Base-by-base conservation (phyloP, 768 basidiomycete genomes). In the Leccinum fibrillosum region DNA sequence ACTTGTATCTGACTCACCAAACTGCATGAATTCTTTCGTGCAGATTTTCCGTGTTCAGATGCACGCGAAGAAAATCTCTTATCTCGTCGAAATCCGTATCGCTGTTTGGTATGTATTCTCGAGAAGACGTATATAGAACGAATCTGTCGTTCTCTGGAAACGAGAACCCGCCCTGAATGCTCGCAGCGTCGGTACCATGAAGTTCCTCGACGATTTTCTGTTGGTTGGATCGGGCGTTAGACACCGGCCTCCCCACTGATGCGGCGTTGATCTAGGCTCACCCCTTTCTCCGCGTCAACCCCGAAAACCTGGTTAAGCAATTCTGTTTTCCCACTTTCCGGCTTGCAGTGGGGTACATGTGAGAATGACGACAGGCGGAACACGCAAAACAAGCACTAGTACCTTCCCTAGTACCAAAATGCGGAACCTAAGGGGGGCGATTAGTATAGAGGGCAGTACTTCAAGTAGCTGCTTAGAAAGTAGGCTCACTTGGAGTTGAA, bases 351-450 rank as follows among this genome's bases (percentile, higher is more conserved):
- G 7, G 23, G 37, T 39, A 47, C 23, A 28, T 10, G 32, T 57
- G 30, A 45, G 56, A 34, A 21, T 26, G 35, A 54, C n/a, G 47
- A 23, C 44, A 32, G 12, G 21, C n/a, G 32, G 23, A 57, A 35
- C 12, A 15, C 32, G 9, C 13, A 5, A 10, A 56, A 37, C 6
- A 35, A 21, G 12, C 39, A 12, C 49, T 51, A n/a, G 37, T n/a
- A 57, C 56, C 56, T 57, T 57, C 32, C 56, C 50, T 19, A 57
- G 32, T 30, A 57, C 50, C n/a, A 57, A 21, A 5, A 56, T 44
- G 49, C 56, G 56, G 17, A 57, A 47, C 32, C 56, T 56, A 34
- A 39, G 17, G 25, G 30, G 9, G 37, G 17, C 37, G 15, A 17
- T 39, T 17, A 26, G 32, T 35, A 17, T 34, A 17, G 28, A 28